Evolutionary conservation across 352 stramenopile species (phyloP).

Genomic region (Pythium aristosporum): DNA sequence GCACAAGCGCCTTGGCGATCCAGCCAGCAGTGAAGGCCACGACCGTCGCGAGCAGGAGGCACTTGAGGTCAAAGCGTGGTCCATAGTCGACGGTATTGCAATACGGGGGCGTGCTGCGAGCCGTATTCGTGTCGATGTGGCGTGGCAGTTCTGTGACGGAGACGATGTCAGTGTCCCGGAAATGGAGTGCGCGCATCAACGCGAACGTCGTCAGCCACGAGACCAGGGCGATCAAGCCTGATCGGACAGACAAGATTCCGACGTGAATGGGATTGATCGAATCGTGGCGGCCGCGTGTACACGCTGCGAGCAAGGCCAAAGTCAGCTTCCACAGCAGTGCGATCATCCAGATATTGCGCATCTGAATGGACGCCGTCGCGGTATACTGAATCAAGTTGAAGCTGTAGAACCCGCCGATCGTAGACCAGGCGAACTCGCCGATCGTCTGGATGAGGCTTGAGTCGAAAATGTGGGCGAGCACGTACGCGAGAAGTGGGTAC

Average conservation of each 20-base stretch:
- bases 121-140: not conserved
- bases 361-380: conserved; percentile 20
- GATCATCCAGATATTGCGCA: conserved; percentile 34
- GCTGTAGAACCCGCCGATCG: conserved; percentile 6
- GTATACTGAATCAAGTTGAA: conserved; percentile 21
- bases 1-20: not conserved
- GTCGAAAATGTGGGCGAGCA: conserved; percentile 28
- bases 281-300: not conserved
- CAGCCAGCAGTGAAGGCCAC: not conserved
- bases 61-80: conserved; percentile 16
- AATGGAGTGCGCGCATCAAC: conserved; percentile 9
- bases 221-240: conserved; percentile 7
- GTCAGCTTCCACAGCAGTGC: conserved; percentile 24
- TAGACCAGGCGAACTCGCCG: conserved; percentile 18
- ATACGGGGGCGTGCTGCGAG: not conserved
- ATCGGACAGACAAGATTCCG: conserved; percentile 18
- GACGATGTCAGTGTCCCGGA: conserved; percentile 22
- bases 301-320: not conserved
- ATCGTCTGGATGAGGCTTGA: conserved; percentile 21
- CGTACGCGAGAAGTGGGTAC: conserved; percentile 28
- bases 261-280: not conserved
- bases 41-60: not conserved
- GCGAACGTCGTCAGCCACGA: conserved; percentile 22
- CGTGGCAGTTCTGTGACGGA: conserved; percentile 2
- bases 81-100: conserved; percentile 10